Percentiles rank a stretch among this genome's conserved stretches.
Conservation (phyloP, 345 rosid species). For the Theobroma cacao region DNA sequence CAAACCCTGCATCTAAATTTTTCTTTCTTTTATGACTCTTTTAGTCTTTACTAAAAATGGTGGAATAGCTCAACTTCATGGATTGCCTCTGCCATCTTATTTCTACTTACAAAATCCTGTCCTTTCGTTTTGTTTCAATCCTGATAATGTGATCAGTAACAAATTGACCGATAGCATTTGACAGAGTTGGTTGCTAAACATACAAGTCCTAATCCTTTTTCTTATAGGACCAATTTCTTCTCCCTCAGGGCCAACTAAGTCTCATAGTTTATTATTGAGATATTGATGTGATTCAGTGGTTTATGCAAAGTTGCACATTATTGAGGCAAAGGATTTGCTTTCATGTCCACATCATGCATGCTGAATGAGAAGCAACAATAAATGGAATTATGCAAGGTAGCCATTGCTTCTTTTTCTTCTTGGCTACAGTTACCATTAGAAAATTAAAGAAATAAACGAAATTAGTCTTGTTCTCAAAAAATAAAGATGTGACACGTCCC, state of each 20-base stretch:
- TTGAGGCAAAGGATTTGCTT: conserved; percentile 5
- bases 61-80: neutral
- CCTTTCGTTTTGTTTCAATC: neutral
- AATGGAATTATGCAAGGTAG: conserved; percentile 2
- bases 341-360: conserved; percentile 29
- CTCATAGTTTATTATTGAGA: neutral
- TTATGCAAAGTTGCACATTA: neutral
- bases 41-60: neutral
- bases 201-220: neutral
- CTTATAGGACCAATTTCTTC: neutral
- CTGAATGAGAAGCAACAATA: conserved; percentile 40
- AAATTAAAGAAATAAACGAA: neutral
- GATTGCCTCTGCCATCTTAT: neutral
- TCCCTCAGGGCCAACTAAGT: neutral
- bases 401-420: neutral
- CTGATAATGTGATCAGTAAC: neutral
- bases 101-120: neutral
- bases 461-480: neutral
- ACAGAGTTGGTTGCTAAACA: neutral
- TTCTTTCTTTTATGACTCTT: neutral
- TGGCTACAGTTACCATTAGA: neutral
- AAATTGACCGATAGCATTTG: neutral
- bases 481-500: conserved; percentile 5
- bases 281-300: neutral
- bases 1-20: neutral